Percentiles rank a stretch among this genome's conserved stretches.
phyloP scores from a whole-genome alignment of 306 rosid genomes.

The Albizia julibrissin region DNA sequence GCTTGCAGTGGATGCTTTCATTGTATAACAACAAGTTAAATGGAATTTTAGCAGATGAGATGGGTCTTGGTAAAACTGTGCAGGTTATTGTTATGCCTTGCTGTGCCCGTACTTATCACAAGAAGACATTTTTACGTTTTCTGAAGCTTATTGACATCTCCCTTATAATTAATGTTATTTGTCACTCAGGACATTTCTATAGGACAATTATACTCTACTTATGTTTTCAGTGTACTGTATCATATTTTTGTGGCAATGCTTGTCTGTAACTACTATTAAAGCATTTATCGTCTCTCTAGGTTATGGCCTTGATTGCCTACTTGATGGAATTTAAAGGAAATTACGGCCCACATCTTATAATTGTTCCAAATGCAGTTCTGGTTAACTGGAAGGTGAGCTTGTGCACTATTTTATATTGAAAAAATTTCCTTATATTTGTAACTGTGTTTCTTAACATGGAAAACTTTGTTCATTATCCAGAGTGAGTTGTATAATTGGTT shows the following conservation, averaged over 20 bases:
- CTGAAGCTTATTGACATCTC: conserved; percentile 4
- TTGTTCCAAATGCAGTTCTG: conserved; percentile 98
- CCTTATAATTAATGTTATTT: conserved; percentile 27
- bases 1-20: conserved; percentile 99
- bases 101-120: conserved; percentile 1
- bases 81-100: conserved; percentile 61
- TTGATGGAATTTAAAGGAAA: conserved; percentile 99
- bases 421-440: not conserved
- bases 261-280: not conserved
- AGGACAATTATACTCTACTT: conserved; percentile 1
- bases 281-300: conserved; percentile 42
- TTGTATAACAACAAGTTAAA: conserved; percentile 95
- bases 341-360: conserved; percentile 98
- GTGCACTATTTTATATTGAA: not conserved
- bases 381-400: conserved; percentile 97
- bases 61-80: conserved; percentile 99
- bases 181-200: conserved; percentile 20
- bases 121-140: conserved; percentile 17
- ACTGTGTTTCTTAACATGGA: conserved; percentile 7
- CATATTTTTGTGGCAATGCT: conserved; percentile 6
- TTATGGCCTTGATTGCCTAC: conserved; percentile 83
- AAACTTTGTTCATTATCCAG: conserved; percentile 47
- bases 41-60: conserved; percentile 98
- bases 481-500: conserved; percentile 72
- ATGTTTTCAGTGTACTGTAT: conserved; percentile 9